Base-by-base conservation (phyloP, 2,329 filamentous ascomycete genomes). In the Fusarium pseudonygamai region DNA sequence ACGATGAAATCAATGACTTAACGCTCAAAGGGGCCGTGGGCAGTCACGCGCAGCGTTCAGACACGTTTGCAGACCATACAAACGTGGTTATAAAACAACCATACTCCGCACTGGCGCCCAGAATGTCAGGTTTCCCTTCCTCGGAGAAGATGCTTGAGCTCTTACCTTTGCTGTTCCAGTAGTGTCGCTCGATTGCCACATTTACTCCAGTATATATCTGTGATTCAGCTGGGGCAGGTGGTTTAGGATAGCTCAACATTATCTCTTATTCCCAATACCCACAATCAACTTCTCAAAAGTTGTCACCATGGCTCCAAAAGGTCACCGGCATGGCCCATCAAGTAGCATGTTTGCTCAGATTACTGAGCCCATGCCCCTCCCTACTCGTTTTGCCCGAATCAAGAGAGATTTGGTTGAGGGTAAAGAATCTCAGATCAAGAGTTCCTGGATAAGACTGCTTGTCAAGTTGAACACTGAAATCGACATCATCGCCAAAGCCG, bases 391-490 rank as follows among this genome's bases (percentile, higher is more conserved):
- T 60, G 81, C 82, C 16, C 76, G 79, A 24, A 78, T 85, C 60
- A 87, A 87, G 67, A 73, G 77, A 39, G 75, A 78, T 30, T 76
- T 86, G 40, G 78, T 85, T 20, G 74, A 73, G 26, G 82, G 83
- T 26, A 82, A 82, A 68, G 82, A 85, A 64, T 71, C 78, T 11
- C 78, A 78, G 36, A 71, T 87, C 40, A 61, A 50, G 18, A 69
- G 79, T 14, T 83, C 82, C 13, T 87, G 84, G 84, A 75, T 78
- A 60, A 77, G 83, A 43, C 75, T 87, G 7, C 78, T 86, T 12
- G 66, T 71, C 28, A 79, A 78, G 43, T 72, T 87, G 8, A 78
- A 74, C 14, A 64, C 69, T 15, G 84, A 86, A 69, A 81, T 84
- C 45, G 80, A 82, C 43, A 74, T 76, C 12, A 80, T 86, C 40